Base-by-base conservation (phyloP, 2,329 filamentous ascomycete genomes). In the Purpureocillium takamizusanense region DNA sequence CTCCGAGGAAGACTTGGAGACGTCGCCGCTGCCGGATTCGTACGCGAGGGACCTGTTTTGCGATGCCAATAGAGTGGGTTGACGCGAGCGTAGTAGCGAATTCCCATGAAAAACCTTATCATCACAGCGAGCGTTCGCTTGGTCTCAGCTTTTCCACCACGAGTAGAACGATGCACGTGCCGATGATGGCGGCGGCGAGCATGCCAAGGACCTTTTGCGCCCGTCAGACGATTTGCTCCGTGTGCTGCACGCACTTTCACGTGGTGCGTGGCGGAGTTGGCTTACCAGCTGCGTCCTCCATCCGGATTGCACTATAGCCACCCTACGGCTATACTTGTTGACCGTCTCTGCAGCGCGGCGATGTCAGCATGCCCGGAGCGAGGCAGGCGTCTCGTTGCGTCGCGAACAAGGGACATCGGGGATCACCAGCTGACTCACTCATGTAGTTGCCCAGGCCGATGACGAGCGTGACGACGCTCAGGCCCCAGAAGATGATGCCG, bases 371-470 rank as follows among this genome's bases (percentile, higher is more conserved):
- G 5, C 5, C 3, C 3, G 7, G 14, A 7, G 14, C 9, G 13
- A n/a, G 12, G 21, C 15, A 13, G 14, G 31, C 21, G 17, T 11
- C 15, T 7, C 13, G n/a, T n/a, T n/a, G n/a, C n/a, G n/a, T n/a
- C n/a, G n/a, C n/a, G n/a, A n/a, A n/a, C n/a, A n/a, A 35, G 14
- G 1, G 13, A 25, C n/a, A 30, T 18, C 8, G 10, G 6, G 23
- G 4, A 33, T 11, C 11, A 16, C 25, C 8, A 7, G 25, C 25
- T 28, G 8, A 14, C 50, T 71, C 76, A 69, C 78, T 82, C 46
- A 95, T 79, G 55, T 98, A 98, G 55, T 95, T 97, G 1, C 80
- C 80, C 43, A 94, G 64, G 0, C 92, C 92, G 13, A 83, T 77
- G 2, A 71, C 63, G 18, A 98, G 65, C 47, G 86, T 94, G n/a